Evolutionary conservation across 177 flowering plant genomes (phyloP).

Genomic region (Telopea speciosissima): DNA sequence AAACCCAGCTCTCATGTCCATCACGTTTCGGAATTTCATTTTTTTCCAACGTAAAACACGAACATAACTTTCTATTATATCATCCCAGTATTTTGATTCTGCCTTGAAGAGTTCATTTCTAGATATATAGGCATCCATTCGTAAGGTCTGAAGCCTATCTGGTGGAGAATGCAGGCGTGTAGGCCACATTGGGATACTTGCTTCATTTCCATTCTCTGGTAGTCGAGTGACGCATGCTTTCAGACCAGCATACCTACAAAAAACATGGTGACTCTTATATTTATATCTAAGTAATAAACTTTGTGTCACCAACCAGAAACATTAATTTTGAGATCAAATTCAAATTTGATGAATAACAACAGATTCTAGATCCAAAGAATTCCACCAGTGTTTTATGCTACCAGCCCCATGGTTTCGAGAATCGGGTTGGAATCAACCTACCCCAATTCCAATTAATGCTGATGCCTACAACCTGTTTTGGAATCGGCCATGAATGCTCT

Average conservation of each 20-base stretch:
- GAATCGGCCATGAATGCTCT: too few relatives aligned
- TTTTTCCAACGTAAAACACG: conserved; percentile 60
- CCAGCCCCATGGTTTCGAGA: too few relatives aligned
- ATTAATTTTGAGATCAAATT: too few relatives aligned
- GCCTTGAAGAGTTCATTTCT: conserved; percentile 78
- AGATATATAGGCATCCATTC: conserved; percentile 73
- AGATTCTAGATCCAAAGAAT: too few relatives aligned
- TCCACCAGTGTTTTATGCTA: too few relatives aligned
- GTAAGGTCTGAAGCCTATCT: conserved; percentile 71
- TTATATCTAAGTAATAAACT: neutral
- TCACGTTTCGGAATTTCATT: conserved; percentile 32
- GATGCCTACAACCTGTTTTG: too few relatives aligned
- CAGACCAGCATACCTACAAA: conserved; percentile 66
- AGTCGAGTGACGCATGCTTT: conserved; percentile 75
- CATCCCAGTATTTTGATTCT: conserved; percentile 76
- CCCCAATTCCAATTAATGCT: too few relatives aligned
- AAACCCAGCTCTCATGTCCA: conserved; percentile 53
- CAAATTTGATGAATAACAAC: too few relatives aligned
- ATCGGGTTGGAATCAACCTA: too few relatives aligned
- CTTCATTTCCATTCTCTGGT: conserved; percentile 80
- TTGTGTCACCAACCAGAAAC: neutral
- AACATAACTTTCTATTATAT: conserved; percentile 53
- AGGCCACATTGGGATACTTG: conserved; percentile 76
- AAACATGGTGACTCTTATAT: neutral
- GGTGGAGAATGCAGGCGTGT: conserved; percentile 73